phyloP scores from a whole-genome alignment of 2,329 filamentous ascomycete genomes.

The Bipolaris gigantea region DNA sequence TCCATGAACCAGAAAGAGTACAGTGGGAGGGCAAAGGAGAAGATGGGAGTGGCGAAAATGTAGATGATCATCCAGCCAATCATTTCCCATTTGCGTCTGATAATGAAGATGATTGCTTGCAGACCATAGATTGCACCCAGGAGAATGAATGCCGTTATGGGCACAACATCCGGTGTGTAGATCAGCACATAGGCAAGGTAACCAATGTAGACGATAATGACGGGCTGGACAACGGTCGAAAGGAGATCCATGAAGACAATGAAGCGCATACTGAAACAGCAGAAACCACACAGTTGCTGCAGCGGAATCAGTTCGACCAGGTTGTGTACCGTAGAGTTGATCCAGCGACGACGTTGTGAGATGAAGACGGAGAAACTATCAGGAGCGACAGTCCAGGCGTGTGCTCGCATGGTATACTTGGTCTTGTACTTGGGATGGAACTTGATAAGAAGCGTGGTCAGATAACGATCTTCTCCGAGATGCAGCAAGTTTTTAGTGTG shows the following conservation, averaged over 20 bases:
- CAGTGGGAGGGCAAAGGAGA: constrained; percentile 84
- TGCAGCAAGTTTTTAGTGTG: constrained; percentile 99
- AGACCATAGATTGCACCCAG: constrained; percentile 96
- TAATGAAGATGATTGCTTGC: constrained; percentile 94
- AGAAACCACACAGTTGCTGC: constrained; percentile 96
- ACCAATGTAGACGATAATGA: constrained; percentile 83
- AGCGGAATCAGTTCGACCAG: constrained; percentile 92
- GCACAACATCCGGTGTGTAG: constrained; percentile 65
- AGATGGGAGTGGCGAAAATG: constrained; percentile 85
- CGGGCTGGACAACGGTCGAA: constrained; percentile 88
- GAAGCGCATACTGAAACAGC: constrained; percentile 99
- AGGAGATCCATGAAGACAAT: constrained; percentile 93
- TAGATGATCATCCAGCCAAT: constrained; percentile 99
- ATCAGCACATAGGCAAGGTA: constrained; percentile 82
- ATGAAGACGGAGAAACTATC: constrained; percentile 94
- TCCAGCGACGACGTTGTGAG: constrained; percentile 98
- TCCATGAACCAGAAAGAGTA: constrained; percentile 99
- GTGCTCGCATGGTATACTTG: constrained; percentile 89
- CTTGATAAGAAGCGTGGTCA: constrained; percentile 93
- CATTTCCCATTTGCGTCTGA: constrained; percentile 99
- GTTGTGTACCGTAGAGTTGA: constrained; percentile 99
- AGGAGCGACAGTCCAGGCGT: constrained; percentile 96
- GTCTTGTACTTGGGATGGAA: constrained; percentile 94
- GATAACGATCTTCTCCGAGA: constrained; percentile 94
- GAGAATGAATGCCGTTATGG: constrained; percentile 84